Evolutionary conservation across 495 filamentous ascomycete species (phyloP).

Genomic region (Penicillium subrubescens): DNA sequence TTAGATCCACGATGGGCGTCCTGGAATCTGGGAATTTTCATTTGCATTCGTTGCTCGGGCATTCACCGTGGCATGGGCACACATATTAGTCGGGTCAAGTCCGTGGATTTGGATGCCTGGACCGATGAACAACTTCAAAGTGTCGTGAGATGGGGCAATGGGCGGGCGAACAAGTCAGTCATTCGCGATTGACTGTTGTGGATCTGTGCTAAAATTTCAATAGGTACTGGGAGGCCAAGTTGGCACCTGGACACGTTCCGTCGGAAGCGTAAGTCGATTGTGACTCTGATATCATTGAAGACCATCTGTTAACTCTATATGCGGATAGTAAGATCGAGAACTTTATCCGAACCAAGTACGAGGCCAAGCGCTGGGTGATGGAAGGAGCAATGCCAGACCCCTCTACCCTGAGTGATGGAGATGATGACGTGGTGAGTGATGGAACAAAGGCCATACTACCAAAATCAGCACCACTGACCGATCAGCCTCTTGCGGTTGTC

Average conservation of each 20-base stretch:
- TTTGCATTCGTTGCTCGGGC: slow-evolving; percentile 97
- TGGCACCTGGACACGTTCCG: slow-evolving; percentile 88
- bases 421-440: slow-evolving; percentile 71
- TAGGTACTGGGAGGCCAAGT: slow-evolving; percentile 93
- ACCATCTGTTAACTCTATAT: slow-evolving; percentile 1
- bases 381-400: slow-evolving; percentile 94
- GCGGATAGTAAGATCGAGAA: slow-evolving; percentile 86
- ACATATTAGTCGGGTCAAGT: slow-evolving; percentile 97
- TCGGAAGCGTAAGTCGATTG: slow-evolving; percentile 73
- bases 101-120: slow-evolving; percentile 96
- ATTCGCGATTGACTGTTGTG: slow-evolving; percentile 10
- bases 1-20: slow-evolving; percentile 96
- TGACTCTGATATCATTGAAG: slow-evolving; percentile 5
- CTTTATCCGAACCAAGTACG: slow-evolving; percentile 98
- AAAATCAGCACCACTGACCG: slow-evolving; percentile 24
- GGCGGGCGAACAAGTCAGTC: slow-evolving; percentile 84
- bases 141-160: slow-evolving; percentile 91
- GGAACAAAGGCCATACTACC: background rate
- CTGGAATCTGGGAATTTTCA: slow-evolving; percentile 94
- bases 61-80: slow-evolving; percentile 99
- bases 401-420: slow-evolving; percentile 76
- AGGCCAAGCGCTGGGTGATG: slow-evolving; percentile 98
- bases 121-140: slow-evolving; percentile 96
- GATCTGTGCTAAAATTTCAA: slow-evolving; percentile 19
- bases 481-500: slow-evolving; percentile 70